Conservation (phyloP, 345 rosid genomes). For the Psidium friedrichsthalianum region DNA sequence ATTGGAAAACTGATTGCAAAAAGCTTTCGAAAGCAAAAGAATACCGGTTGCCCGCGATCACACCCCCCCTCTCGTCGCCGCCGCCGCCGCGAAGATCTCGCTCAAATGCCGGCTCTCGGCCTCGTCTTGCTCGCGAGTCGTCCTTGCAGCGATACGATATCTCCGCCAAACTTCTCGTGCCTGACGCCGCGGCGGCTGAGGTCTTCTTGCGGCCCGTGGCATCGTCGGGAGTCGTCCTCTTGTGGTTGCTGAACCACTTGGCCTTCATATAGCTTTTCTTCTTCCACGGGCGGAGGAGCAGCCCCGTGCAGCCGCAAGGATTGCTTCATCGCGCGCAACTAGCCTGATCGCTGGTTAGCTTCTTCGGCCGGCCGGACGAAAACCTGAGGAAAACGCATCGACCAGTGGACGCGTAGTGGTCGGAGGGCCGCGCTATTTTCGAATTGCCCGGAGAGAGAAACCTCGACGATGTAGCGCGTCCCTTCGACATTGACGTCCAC, state of each 20-base stretch:
- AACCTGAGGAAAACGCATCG: conserved; percentile 26
- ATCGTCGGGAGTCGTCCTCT: conserved; percentile 30
- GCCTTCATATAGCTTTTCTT: conserved; percentile 63
- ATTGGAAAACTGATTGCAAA: not conserved
- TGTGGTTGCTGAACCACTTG: conserved; percentile 66
- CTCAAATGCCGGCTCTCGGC: conserved; percentile 16
- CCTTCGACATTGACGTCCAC: conserved; percentile 39
- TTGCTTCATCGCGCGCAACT: conserved; percentile 43
- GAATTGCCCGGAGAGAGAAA: conserved; percentile 38
- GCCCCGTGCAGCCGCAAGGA: conserved; percentile 39
- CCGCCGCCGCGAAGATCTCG: conserved; percentile 8
- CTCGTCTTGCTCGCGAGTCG: conserved; percentile 1
- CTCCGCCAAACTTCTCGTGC: conserved; percentile 3
- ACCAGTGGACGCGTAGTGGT: conserved; percentile 30
- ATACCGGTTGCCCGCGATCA: not conserved
- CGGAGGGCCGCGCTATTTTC: conserved; percentile 60
- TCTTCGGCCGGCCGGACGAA: conserved; percentile 39
- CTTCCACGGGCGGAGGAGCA: conserved; percentile 82
- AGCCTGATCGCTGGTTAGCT: conserved; percentile 52
- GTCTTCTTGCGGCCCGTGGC: not conserved
- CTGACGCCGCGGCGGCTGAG: not conserved
- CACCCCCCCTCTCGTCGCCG: not conserved
- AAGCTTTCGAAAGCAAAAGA: not conserved
- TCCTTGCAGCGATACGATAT: conserved; percentile 13
- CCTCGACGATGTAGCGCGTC: conserved; percentile 52